Base-by-base conservation (phyloP, 78 protist species). In the Cyanophora paradoxa region DNA sequence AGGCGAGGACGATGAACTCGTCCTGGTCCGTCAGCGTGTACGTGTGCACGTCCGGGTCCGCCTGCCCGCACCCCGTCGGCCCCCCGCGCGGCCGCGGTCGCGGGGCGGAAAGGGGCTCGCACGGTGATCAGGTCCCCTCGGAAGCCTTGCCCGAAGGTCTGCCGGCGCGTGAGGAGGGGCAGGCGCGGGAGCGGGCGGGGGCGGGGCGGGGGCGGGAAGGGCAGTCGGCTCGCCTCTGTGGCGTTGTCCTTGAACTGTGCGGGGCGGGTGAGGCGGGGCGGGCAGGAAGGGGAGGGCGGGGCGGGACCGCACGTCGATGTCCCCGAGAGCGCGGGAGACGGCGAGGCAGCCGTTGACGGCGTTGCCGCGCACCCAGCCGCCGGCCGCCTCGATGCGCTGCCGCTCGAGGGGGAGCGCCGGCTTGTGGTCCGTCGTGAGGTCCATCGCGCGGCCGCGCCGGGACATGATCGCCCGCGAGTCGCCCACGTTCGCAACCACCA, bases 401-500 rank as follows among this genome's bases (percentile, higher is more conserved):
- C 75, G 70, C 50, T 89, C 93, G n/a, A 42, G 62, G 28, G 85
- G 77, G 14, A 41, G 40, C 16, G 57, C 52, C 17, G 93, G 93
- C 30, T 79, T 79, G 76, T 89, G 93, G 39, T 89, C 93, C 24
- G 31, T 44, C 50, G 85, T 72, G 16, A 81, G 72, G 17, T 79
- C 40, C 1, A 70, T 63, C 26, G 88, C 85, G 40, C 40, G n/a
- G 52, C 85, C 90, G 40, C 67, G 77, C 6, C 82, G 74, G 56
- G 78, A 48, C 14, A 86, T 44, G 8, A 89, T 88, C 6, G 86
- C 93, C 17, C 93, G 67, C 31, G 76, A 69, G 40, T 89, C 93
- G 56, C 93, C 93, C 0, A 74, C 86, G 58, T 85, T 85, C 61
- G 90, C 93, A 0, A 86, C 75, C 33, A 36, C 84, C 7, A 86